Conservation (phyloP, 768 basidiomycete species). For the Mycena belliarum region DNA sequence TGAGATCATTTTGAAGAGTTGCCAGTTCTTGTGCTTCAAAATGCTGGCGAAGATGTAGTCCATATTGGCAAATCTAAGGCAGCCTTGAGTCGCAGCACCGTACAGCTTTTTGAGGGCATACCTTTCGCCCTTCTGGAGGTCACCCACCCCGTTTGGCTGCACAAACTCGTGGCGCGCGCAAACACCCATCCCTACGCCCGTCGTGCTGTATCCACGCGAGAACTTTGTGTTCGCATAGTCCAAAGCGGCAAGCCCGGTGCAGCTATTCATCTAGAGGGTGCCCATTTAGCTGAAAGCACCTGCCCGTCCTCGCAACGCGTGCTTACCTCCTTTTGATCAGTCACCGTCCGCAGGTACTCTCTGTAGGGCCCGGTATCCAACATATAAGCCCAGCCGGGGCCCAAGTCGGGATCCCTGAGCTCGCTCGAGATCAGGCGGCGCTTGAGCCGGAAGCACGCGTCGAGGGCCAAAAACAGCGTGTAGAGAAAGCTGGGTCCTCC, state of each 20-base stretch:
- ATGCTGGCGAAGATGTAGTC: constrained; percentile 23
- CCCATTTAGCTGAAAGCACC: too few relatives aligned
- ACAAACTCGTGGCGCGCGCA: constrained; percentile 22
- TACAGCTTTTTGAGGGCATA: too few relatives aligned
- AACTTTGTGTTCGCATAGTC: constrained; percentile 21
- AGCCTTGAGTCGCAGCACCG: too few relatives aligned
- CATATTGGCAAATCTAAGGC: constrained; percentile 24
- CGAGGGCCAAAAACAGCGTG: not conserved
- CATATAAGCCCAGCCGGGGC: not conserved
- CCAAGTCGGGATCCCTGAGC: not conserved
- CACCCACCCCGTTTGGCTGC: constrained; percentile 14
- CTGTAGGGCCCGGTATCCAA: not conserved
- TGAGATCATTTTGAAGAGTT: constrained; percentile 17
- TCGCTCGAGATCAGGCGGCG: not conserved
- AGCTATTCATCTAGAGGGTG: constrained; percentile 19
- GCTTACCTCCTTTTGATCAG: too few relatives aligned
- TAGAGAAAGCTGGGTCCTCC: not conserved
- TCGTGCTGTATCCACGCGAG: constrained; percentile 6
- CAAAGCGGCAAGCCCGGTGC: constrained; percentile 10
- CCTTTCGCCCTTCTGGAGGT: constrained; percentile 14
- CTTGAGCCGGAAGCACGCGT: not conserved
- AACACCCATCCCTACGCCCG: constrained; percentile 11
- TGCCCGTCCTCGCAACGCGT: too few relatives aligned
- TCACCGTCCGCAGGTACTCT: not conserved
- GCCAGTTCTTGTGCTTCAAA: not conserved